phyloP scores from a whole-genome alignment of 2,329 filamentous ascomycete genomes.

The Venturia pyrina region DNA sequence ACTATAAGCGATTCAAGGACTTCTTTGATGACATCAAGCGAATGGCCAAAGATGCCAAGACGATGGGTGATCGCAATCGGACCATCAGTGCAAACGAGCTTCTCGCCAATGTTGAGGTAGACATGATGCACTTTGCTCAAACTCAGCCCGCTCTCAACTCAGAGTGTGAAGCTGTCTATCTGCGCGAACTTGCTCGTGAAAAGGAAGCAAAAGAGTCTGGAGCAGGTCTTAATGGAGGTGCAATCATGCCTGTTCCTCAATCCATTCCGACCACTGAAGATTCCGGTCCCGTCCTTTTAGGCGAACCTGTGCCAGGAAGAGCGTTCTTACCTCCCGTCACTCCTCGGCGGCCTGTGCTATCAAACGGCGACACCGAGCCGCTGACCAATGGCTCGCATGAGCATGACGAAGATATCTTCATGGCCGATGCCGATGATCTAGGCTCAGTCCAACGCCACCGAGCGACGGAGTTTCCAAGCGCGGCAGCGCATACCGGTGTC shows the following conservation, averaged over 20 bases:
- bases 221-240: slow-evolving; percentile 28
- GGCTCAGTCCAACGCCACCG: slow-evolving; percentile 18
- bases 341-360: slow-evolving; percentile 16
- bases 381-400: slow-evolving; percentile 13
- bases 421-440: slow-evolving; percentile 33
- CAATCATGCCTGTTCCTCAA: slow-evolving; percentile 1
- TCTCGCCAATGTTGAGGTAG: slow-evolving; percentile 85
- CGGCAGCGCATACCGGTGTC: slow-evolving; percentile 15
- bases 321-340: slow-evolving; percentile 34
- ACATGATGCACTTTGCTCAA: slow-evolving; percentile 67
- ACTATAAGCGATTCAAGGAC: slow-evolving; percentile 82
- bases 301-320: slow-evolving; percentile 51
- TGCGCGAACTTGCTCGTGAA: slow-evolving; percentile 52
- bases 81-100: slow-evolving; percentile 85
- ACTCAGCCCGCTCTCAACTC: slow-evolving; percentile 50
- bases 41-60: slow-evolving; percentile 74
- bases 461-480: slow-evolving; percentile 24
- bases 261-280: slow-evolving; percentile 19
- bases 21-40: slow-evolving; percentile 81
- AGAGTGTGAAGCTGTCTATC: slow-evolving; percentile 76
- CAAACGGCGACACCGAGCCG: not conserved
- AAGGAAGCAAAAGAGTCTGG: slow-evolving; percentile 40
- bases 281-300: slow-evolving; percentile 43
- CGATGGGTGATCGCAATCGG: slow-evolving; percentile 71
- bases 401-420: slow-evolving; percentile 33